Percentiles rank a stretch among this genome's conserved stretches.
phyloP scores from a whole-genome alignment of 306 rosid species.

The Begonia loranthoides region DNA sequence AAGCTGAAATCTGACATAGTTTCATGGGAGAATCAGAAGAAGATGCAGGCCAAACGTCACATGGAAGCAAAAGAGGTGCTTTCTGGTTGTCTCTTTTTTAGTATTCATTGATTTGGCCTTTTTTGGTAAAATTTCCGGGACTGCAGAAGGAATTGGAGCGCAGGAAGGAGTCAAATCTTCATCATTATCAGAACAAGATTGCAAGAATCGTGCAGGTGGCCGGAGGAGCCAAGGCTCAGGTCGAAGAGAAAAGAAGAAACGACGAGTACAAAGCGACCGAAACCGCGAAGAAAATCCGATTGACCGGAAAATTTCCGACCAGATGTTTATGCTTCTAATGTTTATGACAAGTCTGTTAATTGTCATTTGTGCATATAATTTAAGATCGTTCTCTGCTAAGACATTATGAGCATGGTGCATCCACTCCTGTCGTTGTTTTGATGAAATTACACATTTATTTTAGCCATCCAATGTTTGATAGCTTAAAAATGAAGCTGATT shows the following conservation, averaged over 20 bases:
- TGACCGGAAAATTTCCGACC: conserved; percentile 28
- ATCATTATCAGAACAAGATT: conserved; percentile 31
- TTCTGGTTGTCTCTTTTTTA: neutral
- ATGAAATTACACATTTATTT: no score
- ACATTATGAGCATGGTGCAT: no score
- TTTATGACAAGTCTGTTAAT: no score
- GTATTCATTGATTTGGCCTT: conserved; percentile 1
- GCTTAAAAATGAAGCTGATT: neutral
- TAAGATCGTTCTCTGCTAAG: neutral
- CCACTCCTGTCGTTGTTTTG: no score
- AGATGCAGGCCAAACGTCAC: conserved; percentile 34
- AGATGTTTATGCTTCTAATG: conserved; percentile 50
- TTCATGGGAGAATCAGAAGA: conserved; percentile 49
- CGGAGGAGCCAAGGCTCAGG: conserved; percentile 38
- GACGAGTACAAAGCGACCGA: conserved; percentile 33
- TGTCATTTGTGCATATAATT: neutral
- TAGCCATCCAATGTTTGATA: no score
- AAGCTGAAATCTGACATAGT: conserved; percentile 28
- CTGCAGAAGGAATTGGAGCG: conserved; percentile 36
- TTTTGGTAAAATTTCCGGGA: conserved; percentile 7
- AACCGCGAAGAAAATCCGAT: conserved; percentile 23
- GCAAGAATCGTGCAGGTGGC: conserved; percentile 42
- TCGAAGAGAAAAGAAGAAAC: conserved; percentile 38
- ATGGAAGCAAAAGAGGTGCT: conserved; percentile 37
- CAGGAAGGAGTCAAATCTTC: conserved; percentile 20